A percentile compares a stretch with the other conserved stretches of the same genome.
These are phyloP conservation scores for Litchi chinensis DNA, from an alignment of 345 rosid genomes.

Conservation along the genomic window DNA sequence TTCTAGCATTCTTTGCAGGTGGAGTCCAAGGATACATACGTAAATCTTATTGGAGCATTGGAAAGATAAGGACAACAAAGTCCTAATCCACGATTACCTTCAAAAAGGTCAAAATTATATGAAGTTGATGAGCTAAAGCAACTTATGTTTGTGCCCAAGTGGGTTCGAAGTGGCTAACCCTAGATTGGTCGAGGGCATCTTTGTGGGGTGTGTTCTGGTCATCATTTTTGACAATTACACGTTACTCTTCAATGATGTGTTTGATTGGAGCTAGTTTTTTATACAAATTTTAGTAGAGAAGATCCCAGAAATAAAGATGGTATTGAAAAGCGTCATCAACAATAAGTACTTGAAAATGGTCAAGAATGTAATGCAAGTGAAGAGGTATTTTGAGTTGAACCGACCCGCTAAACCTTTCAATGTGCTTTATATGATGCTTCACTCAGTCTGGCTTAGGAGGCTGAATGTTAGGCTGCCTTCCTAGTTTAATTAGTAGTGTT, in stretches of 20 bases:
- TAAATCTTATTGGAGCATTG: slow-evolving; percentile 47
- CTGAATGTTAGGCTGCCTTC: slow-evolving; percentile 45
- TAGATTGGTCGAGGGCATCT: slow-evolving; percentile 50
- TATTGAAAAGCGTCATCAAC: slow-evolving; percentile 36
- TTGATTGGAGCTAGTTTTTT: slow-evolving; percentile 58
- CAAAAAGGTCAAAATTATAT: slow-evolving; percentile 39
- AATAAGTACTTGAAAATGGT: slow-evolving; percentile 40
- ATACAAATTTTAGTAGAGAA: slow-evolving; percentile 39
- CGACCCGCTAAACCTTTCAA: slow-evolving; percentile 67
- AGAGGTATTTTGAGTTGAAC: slow-evolving; percentile 52
- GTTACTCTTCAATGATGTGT: slow-evolving; percentile 63
- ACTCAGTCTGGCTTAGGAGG: slow-evolving; percentile 71
- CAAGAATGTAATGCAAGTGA: slow-evolving; percentile 42
- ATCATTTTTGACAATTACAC: slow-evolving; percentile 48
- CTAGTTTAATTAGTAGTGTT: background rate
- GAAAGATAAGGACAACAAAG: slow-evolving; percentile 61
- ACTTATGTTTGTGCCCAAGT: slow-evolving; percentile 66
- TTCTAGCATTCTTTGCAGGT: slow-evolving; percentile 70
- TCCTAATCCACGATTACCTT: slow-evolving; percentile 57
- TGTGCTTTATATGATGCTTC: slow-evolving; percentile 64
- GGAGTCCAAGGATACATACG: slow-evolving; percentile 65
- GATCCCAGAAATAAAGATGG: slow-evolving; percentile 51
- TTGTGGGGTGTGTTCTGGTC: slow-evolving; percentile 61
- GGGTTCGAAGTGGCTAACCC: slow-evolving; percentile 80
- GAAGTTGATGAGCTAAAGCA: slow-evolving; percentile 44